Evolutionary conservation across 768 basidiomycete genomes (phyloP).

Genomic region (Xanthoconium purpureum): DNA sequence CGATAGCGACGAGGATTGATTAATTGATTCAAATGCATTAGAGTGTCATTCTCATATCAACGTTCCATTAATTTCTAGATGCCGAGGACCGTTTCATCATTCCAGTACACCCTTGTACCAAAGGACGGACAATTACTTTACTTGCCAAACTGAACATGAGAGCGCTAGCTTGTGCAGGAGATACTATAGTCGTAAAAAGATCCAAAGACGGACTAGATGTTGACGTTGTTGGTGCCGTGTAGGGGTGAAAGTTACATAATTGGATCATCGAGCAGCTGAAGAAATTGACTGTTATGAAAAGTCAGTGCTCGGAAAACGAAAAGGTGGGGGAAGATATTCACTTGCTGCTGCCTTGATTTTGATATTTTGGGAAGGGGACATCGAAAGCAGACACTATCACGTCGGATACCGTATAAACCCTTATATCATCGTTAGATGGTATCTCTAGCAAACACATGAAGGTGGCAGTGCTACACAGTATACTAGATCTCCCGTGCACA

Average conservation of each 20-base stretch:
- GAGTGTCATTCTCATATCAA: conserved; percentile 1
- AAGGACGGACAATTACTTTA: background rate
- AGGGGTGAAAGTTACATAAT: conserved; percentile 22
- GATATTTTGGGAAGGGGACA: conserved; percentile 45
- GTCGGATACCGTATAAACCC: conserved; percentile 48
- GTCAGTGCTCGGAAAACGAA: background rate
- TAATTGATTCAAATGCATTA: conserved; percentile 26
- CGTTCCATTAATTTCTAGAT: conserved; percentile 6
- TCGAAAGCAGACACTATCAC: conserved; percentile 50
- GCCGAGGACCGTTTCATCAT: background rate
- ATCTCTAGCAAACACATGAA: conserved; percentile 73
- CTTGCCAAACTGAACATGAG: conserved; percentile 23
- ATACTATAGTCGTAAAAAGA: background rate
- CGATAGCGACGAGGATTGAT: conserved; percentile 52
- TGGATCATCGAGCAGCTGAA: background rate
- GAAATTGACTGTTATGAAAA: conserved; percentile 53
- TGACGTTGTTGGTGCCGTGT: conserved; percentile 22
- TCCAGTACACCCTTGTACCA: background rate
- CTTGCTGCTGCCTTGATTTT: conserved; percentile 58
- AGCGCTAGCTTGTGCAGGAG: conserved; percentile 25
- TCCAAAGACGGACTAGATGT: background rate
- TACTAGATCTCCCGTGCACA: background rate
- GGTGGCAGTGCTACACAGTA: conserved; percentile 60
- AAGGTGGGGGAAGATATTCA: conserved; percentile 1
- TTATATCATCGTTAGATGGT: conserved; percentile 46